Base-by-base conservation (phyloP, 371 early-diverging fungal genomes). In the Mortierella sp. region DNA sequence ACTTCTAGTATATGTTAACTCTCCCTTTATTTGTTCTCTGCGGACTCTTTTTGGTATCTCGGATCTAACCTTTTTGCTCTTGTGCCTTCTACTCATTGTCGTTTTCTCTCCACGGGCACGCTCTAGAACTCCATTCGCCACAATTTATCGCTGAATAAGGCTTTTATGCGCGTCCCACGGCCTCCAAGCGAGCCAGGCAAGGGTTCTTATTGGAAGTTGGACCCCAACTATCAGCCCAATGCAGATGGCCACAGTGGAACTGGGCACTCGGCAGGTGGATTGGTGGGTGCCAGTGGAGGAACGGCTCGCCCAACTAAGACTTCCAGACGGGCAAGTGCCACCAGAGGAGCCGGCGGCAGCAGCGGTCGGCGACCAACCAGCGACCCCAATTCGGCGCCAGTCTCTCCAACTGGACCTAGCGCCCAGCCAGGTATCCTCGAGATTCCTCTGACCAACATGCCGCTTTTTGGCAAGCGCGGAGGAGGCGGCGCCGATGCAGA, bases 61-160 rank as follows among this genome's bases (percentile, higher is more conserved):
- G 41, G 16, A 46, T 41, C 43, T 46, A 32, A 60, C 27, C 48
- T 35, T 46, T 27, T 35, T 74, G 51, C 60, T 65, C 24, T 29
- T 44, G 18, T 49, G 4, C 46, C 49, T 51, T 46, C 55, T 81
- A 48, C 29, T 60, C 70, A 10, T 74, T 46, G 41, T 38, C 73
- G 74, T 48, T 51, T 18, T 2, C 71, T 56, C 12, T 48, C 16
- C 43, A 68, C 21, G 38, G 10, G 10, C 24, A 27, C 55, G 68
- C 58, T 65, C 38, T 87, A 98, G 94, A 99, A 99, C 88, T 99
- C 99, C 2, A 97, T 99, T 71, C 95, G 99, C 38, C 99, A 99
- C 90, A 99, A 99, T 87, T 92, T 99, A 55, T 98, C 98, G 4
- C 91, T 99, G 38, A 99, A 99, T 89, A 97, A 96, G 84, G 92